phyloP scores from a whole-genome alignment of 139 green algal genomes.

The Gonium pectorale region DNA sequence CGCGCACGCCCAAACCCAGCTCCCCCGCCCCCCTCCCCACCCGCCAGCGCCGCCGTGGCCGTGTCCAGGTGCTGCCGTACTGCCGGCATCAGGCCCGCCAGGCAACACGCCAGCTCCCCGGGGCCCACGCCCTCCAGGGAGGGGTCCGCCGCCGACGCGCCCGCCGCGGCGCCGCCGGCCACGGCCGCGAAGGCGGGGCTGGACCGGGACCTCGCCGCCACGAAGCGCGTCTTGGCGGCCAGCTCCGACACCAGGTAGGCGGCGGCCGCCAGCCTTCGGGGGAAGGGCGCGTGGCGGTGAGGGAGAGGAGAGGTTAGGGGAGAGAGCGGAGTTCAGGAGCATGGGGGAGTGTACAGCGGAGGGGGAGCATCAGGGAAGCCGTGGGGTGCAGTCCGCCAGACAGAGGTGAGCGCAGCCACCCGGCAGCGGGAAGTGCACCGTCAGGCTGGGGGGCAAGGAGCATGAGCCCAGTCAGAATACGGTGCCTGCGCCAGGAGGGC shows the following conservation, averaged over 20 bases:
- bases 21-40: background rate
- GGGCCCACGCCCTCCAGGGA: background rate
- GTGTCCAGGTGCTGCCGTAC: slow-evolving; percentile 28
- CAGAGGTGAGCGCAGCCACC: too few species aligned
- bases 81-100: background rate
- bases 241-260: slow-evolving; percentile 3
- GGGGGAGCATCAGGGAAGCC: too few species aligned
- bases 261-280: background rate
- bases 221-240: slow-evolving; percentile 4
- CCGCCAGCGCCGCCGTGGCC: slow-evolving; percentile 26
- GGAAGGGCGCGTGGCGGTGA: too few species aligned
- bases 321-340: too few species aligned
- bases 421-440: too few species aligned
- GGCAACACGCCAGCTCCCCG: background rate
- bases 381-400: too few species aligned
- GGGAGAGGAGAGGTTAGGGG: too few species aligned
- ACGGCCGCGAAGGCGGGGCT: background rate
- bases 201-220: background rate
- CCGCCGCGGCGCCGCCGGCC: background rate
- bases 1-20: background rate
- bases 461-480: too few species aligned
- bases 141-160: background rate
- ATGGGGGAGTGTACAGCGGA: too few species aligned
- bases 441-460: too few species aligned
- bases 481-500: too few species aligned